Evolutionary conservation across 2,329 filamentous ascomycete genomes (phyloP), one percentile per base, ranked within the genome.

Genomic region (Neurospora crassa): DNA sequence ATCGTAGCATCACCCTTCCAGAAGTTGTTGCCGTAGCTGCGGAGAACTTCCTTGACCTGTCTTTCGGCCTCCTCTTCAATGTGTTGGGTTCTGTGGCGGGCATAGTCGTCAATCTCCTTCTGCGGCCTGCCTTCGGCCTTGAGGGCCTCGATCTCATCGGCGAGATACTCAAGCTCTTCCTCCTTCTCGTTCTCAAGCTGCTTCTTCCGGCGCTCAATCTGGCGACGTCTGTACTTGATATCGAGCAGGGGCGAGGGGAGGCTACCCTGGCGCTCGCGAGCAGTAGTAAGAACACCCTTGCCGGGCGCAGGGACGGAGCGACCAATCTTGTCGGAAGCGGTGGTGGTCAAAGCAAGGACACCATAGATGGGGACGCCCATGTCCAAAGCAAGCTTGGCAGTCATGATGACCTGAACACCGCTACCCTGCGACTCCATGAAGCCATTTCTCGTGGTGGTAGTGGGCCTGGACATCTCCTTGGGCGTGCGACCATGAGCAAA

Each of bases 361-460:
- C 95, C 95, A 79, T 99, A 94, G 79, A 99, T 98, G 14, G 96
- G 96, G 37, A 99, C 93, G 82, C 96, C 96, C 96, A 99, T 99
- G 75, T 99, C 96, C 70, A 99, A 85, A 63, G 96, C 96, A 75
- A 99, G 90, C 84, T 92, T 92, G 71, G 95, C 96, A 74, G 93
- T 97, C 96, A 99, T 99, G 82, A 99, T 95, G 78, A 99, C 88
- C 83, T 99, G 96, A 82, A 99, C 91, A 91, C 96, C 96, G 78
- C 94, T 97, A 79, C 96, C 96, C 83, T 99, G 96, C 3, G 96
- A 97, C 83, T 99, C 96, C 96, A 99, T 98, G 86, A 99, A 99
- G 69, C 96, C 96, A 78, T 94, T 96, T 82, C 96, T 89, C 74
- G 96, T 99, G 3, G 96, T 99, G 67, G 96, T 99, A 5, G 94